phyloP scores from a whole-genome alignment of 139 green algal species.

The Trebouxia sp. region DNA sequence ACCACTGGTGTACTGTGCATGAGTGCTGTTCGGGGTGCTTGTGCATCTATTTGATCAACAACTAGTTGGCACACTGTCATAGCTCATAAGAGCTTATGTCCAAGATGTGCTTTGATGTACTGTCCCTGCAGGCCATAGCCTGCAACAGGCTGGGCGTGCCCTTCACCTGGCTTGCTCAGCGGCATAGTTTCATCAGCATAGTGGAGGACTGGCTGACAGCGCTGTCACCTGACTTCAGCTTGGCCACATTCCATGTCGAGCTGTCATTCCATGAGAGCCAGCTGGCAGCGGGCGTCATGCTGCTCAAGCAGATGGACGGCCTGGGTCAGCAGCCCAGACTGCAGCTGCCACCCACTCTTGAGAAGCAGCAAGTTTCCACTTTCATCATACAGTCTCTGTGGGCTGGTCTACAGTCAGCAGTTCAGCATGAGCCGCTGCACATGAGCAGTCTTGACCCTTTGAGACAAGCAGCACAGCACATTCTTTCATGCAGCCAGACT shows the following conservation, averaged over 20 bases:
- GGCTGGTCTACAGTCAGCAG: background rate
- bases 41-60: no score
- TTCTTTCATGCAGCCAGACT: background rate
- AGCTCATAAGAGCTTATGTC: no score
- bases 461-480: background rate
- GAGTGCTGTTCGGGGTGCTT: no score
- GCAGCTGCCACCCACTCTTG: background rate
- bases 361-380: background rate
- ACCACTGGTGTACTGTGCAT: no score
- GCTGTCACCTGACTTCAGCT: background rate
- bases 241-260: background rate
- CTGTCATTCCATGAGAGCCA: background rate
- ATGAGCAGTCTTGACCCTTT: background rate
- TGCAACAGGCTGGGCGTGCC: background rate
- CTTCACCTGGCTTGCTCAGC: background rate
- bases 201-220: background rate
- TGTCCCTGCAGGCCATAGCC: background rate
- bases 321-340: background rate
- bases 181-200: background rate
- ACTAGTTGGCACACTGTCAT: no score
- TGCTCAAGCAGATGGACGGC: background rate
- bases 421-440: background rate
- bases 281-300: background rate
- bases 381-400: slow-evolving; percentile 4
- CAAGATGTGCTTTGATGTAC: no score